Conservation (phyloP, 495 filamentous ascomycete genomes). For the Tuber brumale region DNA sequence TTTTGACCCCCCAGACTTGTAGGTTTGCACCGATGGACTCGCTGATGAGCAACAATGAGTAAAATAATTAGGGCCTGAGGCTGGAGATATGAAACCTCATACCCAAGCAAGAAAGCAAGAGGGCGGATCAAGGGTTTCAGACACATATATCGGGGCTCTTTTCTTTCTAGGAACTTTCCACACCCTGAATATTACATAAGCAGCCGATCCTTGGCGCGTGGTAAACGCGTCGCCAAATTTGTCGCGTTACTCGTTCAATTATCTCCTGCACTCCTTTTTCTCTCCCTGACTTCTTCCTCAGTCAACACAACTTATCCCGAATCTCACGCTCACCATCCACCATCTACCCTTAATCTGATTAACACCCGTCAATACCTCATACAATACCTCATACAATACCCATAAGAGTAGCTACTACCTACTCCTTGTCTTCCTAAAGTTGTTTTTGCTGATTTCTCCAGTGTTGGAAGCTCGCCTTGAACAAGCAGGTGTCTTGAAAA, state of each 20-base stretch:
- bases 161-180: not conserved
- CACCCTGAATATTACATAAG: not conserved
- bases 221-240: not conserved
- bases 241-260: not conserved
- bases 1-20: not conserved
- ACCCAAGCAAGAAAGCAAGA: not conserved
- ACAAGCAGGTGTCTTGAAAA: conserved; percentile 90
- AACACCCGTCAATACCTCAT: not conserved
- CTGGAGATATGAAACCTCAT: not conserved
- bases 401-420: not conserved
- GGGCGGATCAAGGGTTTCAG: not conserved
- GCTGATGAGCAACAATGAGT: not conserved
- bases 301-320: not conserved
- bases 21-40: not conserved
- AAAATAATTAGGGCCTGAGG: not conserved
- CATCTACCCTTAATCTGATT: not conserved
- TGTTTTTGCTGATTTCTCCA: conserved; percentile 37
- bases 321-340: not conserved
- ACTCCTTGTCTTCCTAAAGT: not conserved
- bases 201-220: not conserved
- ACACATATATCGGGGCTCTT: not conserved
- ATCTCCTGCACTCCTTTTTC: not conserved
- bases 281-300: not conserved
- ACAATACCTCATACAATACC: not conserved
- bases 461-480: conserved; percentile 97